phyloP scores from a whole-genome alignment of 352 stramenopile species.

The Thalassiosira mediterranea region DNA sequence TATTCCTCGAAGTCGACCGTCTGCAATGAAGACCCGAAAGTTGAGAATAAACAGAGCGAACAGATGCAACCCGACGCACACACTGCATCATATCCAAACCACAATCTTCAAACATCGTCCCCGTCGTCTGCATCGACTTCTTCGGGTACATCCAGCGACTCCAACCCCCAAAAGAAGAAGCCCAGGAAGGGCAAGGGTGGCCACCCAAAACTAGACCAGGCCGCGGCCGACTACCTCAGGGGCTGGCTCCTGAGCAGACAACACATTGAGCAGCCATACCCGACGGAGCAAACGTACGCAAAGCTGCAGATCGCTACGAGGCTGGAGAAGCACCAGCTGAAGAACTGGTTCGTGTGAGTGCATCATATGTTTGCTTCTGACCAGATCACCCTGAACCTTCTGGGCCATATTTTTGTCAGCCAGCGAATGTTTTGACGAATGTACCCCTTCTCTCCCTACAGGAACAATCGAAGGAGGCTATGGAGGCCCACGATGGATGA shows the following conservation, averaged over 20 bases:
- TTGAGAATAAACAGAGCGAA: not conserved
- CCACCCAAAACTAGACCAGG: conserved; percentile 24
- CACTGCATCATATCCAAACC: not conserved
- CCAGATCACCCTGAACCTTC: too few relatives aligned
- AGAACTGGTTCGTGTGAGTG: conserved; percentile 64
- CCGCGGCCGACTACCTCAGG: conserved; percentile 23
- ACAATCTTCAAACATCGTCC: too few relatives aligned
- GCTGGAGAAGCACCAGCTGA: conserved; percentile 55
- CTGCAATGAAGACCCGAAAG: not conserved
- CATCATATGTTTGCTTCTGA: too few relatives aligned
- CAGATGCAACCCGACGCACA: not conserved
- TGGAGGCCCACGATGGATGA: conserved; percentile 27
- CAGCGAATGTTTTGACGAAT: too few relatives aligned
- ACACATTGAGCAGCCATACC: conserved; percentile 56
- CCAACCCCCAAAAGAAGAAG: too few relatives aligned
- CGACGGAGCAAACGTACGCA: conserved; percentile 39
- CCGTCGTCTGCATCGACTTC: too few relatives aligned
- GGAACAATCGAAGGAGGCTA: conserved; percentile 27
- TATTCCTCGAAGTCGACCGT: not conserved
- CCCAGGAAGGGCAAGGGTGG: conserved; percentile 12
- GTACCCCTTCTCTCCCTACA: too few relatives aligned
- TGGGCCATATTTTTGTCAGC: too few relatives aligned
- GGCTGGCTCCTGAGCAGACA: conserved; percentile 19
- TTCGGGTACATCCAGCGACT: too few relatives aligned
- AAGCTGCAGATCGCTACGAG: conserved; percentile 42